Base-by-base conservation (phyloP, 805 yeast species). In the Candida broadrunensis region DNA sequence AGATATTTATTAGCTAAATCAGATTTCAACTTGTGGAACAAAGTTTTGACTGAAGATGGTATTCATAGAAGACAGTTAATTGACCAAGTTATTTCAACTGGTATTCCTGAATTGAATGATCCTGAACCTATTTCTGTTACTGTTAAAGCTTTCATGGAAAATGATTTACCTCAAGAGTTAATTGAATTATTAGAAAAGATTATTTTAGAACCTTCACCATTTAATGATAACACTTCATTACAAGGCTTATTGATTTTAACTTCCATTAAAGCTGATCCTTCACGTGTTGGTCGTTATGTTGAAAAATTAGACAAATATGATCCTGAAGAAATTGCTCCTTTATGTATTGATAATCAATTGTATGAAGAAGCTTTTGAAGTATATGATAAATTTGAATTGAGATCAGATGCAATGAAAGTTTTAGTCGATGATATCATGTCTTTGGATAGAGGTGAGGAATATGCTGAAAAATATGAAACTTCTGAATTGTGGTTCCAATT, bases 141-240 rank as follows among this genome's bases (percentile, higher is more conserved):
- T 21, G 97, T 90, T 35, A 90, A 88, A 69, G 90, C 96, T 1
- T 90, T 93, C 63, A 90, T 93, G 98, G 88, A 86, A 50, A 93
- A 89, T 47, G 95, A 90, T 48, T 75, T 93, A 60, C 96, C 97
- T 36, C 77, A 80, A 47, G 99, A 93, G 69, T 79, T 93, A 62
- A 88, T 93, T 61, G 98, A 91, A 70, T 77, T 93, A 50, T 75
- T 93, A 55, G 99, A 93, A 67, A 93, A 93, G 74, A 91, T 93
- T 58, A 89, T 95, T 49, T 73, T 93, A 54, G 99, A 93, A 68
- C 97, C 98, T 41, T 90, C 98, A 54, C 95, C 97, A 51, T 93
- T 93, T 73, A 88, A 81, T 54, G 98, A 91, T 52, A 93, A 93
- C 63, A 85, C 95, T 51, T 90, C 96, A 19, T 75, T 93, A 61